Base-by-base conservation (phyloP, 2,329 filamentous ascomycete genomes). In the Colletotrichum karsti region DNA sequence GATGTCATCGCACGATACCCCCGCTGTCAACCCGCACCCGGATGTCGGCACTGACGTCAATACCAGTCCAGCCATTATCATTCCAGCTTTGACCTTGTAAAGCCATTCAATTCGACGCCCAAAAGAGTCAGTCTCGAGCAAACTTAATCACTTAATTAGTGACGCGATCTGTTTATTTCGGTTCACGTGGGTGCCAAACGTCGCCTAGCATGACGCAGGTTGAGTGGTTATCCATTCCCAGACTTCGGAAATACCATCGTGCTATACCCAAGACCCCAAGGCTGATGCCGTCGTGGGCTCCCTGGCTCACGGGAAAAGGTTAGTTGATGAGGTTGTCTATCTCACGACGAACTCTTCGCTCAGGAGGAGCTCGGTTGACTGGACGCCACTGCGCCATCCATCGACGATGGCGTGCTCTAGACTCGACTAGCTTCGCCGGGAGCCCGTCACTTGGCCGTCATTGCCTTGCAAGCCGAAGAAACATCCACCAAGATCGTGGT, bases 51-150 rank as follows among this genome's bases (percentile, higher is more conserved):
- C 65, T 68, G 65, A 68, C 65, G 65, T 68, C 65, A 68, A 37
- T 18, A 56, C 33, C 24, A 30, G 28, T 35, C 28, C 30, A 54
- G 39, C 37, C 42, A 35, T 51, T 53, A n/a, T 10, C 46, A 35
- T 28, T 46, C 65, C 30, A 65, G 65, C 65, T 68, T 68, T 58
- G 65, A 65, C 65, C 65, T 54, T 68, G 65, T 37, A 41, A 58
- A 42, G 60, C 57, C 53, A 58, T 48, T 41, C 60, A 58, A 65
- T 26, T 59, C 30, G 53, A 41, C 44, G 53, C 53, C 46, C 24
- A 54, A 22, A 41, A 35, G 39, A 64, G 39, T 58, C 46, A 54
- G 60, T 65, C 53, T 58, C 60, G 60, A 44, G 41, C 35, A 68
- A 68, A 68, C 60, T 54, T 50, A 59, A 54, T 50, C 54, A 54